Conservation (phyloP, 2,329 filamentous ascomycete genomes). For the Fusarium lyarnte region DNA sequence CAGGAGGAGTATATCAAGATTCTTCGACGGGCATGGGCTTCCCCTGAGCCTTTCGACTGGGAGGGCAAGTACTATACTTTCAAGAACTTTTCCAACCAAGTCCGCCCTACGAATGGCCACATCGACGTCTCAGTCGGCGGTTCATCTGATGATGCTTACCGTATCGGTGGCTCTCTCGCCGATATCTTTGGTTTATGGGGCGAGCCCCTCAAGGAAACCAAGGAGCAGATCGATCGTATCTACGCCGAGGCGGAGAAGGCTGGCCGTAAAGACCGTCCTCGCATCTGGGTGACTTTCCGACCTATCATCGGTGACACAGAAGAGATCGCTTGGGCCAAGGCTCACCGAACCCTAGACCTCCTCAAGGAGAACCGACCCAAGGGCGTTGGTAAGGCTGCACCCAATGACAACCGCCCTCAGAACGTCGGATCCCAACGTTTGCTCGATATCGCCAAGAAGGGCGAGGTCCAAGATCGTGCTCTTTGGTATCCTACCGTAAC, state of each 20-base stretch:
- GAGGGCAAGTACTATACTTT: slow-evolving; percentile 68
- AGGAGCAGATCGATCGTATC: slow-evolving; percentile 69
- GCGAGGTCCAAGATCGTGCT: slow-evolving; percentile 68
- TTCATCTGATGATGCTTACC: slow-evolving; percentile 67
- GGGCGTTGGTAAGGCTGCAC: slow-evolving; percentile 43
- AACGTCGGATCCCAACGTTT: slow-evolving; percentile 68
- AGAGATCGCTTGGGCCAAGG: slow-evolving; percentile 70
- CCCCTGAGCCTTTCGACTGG: slow-evolving; percentile 68
- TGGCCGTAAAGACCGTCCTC: slow-evolving; percentile 62
- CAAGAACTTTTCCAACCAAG: slow-evolving; percentile 64
- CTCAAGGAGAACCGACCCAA: slow-evolving; percentile 56
- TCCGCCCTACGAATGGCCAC: slow-evolving; percentile 61
- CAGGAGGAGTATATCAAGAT: slow-evolving; percentile 71
- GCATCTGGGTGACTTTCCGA: slow-evolving; percentile 72
- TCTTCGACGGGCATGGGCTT: slow-evolving; percentile 66
- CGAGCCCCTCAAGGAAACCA: slow-evolving; percentile 70
- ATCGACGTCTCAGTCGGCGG: slow-evolving; percentile 69
- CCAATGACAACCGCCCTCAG: slow-evolving; percentile 53
- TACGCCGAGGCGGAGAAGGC: slow-evolving; percentile 68
- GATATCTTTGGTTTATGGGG: slow-evolving; percentile 74
- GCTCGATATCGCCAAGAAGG: slow-evolving; percentile 64
- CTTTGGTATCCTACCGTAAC: slow-evolving; percentile 72
- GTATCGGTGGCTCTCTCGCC: slow-evolving; percentile 65
- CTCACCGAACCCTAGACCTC: slow-evolving; percentile 63
- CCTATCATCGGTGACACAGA: slow-evolving; percentile 70